A percentile compares a stretch with the other conserved stretches of the same genome.
These are phyloP conservation scores for Fomitopsis schrenkii DNA, from an alignment of 1,284 basidiomycete species.

Conservation along the genomic window DNA sequence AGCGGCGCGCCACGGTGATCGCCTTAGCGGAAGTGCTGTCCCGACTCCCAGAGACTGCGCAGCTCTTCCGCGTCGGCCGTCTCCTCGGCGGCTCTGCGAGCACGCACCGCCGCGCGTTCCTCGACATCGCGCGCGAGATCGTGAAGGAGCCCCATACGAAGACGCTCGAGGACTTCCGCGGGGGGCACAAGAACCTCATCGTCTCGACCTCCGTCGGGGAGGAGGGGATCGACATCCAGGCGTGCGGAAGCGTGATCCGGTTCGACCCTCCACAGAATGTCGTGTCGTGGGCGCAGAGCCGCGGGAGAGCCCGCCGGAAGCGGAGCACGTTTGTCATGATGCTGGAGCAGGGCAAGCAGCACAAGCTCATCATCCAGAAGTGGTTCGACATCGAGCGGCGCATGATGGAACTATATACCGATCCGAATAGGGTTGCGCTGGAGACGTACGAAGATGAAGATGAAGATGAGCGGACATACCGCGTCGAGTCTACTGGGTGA, in stretches of 20 bases:
- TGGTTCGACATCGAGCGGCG: conserved; percentile 55
- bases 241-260: conserved; percentile 70
- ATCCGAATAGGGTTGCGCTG: conserved; percentile 32
- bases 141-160: conserved; percentile 46
- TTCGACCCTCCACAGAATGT: conserved; percentile 73
- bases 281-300: conserved; percentile 76
- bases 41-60: conserved; percentile 49
- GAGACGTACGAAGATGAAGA: conserved; percentile 22
- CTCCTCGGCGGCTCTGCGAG: conserved; percentile 63
- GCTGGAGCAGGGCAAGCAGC: conserved; percentile 45
- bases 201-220: conserved; percentile 80
- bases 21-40: conserved; percentile 57
- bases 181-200: conserved; percentile 70
- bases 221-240: conserved; percentile 82
- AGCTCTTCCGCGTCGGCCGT: conserved; percentile 50
- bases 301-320: conserved; percentile 69
- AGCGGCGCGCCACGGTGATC: conserved; percentile 66
- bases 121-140: conserved; percentile 65
- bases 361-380: conserved; percentile 38
- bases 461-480: conserved; percentile 41
- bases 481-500: conserved; percentile 60
- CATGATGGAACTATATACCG: conserved; percentile 58
- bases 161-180: conserved; percentile 60
- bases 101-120: conserved; percentile 49
- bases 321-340: conserved; percentile 75